phyloP scores from a whole-genome alignment of 2,329 filamentous ascomycete genomes.

The Scytalidium lignicola region DNA sequence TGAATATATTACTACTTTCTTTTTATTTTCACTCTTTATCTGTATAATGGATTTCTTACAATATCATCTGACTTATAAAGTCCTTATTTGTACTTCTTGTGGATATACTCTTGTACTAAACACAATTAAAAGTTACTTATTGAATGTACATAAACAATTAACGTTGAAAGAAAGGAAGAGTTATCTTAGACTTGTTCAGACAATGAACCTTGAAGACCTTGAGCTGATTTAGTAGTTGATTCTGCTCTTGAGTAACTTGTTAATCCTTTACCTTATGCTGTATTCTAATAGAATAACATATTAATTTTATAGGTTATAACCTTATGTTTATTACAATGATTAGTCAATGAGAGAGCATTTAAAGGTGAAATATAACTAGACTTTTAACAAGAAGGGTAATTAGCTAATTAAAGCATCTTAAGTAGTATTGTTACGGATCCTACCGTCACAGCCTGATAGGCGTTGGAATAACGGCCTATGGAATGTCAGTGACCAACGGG shows the following conservation, averaged over 20 bases:
- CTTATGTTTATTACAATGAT: not conserved
- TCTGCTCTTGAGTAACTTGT: not conserved
- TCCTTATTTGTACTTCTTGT: slow-evolving; percentile 1
- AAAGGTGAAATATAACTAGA: not conserved
- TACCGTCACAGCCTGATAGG: no score
- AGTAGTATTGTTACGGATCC: no score
- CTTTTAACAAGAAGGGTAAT: not conserved
- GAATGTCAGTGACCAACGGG: no score
- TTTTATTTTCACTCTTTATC: not conserved
- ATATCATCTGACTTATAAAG: not conserved
- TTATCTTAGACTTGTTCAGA: not conserved
- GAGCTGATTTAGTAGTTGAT: not conserved
- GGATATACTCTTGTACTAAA: not conserved
- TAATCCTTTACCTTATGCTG: not conserved
- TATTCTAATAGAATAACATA: not conserved
- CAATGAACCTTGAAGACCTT: not conserved
- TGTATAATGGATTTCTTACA: not conserved
- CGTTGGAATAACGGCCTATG: no score
- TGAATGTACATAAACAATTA: not conserved
- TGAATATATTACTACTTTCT: slow-evolving; percentile 1
- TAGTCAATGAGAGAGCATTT: not conserved
- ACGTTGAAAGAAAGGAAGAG: not conserved
- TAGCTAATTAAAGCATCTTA: not conserved
- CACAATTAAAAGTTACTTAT: not conserved
- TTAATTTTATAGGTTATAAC: not conserved